Evolutionary conservation across 2,329 filamentous ascomycete genomes (phyloP).

Genomic region (Fusarium verticillioides): DNA sequence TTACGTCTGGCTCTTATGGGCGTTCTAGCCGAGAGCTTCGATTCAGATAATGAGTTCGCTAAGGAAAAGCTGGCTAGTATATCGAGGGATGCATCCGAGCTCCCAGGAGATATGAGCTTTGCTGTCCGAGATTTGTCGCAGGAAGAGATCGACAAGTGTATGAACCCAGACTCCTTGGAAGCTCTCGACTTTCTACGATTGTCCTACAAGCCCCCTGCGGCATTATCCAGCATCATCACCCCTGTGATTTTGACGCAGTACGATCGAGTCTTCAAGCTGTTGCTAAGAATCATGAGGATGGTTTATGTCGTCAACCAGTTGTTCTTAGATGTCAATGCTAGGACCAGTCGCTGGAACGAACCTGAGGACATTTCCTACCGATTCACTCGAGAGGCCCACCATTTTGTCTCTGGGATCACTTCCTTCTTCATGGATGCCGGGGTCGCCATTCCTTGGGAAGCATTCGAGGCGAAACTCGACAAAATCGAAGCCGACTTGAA

Average conservation of each 20-base stretch:
- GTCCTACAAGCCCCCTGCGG: constrained; percentile 80
- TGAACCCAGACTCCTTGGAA: constrained; percentile 83
- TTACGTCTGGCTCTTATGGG: constrained; percentile 90
- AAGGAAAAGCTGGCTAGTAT: constrained; percentile 44
- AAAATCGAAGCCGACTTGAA: constrained; percentile 69
- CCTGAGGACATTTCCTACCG: constrained; percentile 58
- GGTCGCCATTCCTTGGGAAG: constrained; percentile 77
- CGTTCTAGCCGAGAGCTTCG: constrained; percentile 80
- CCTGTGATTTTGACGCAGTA: constrained; percentile 78
- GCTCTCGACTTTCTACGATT: constrained; percentile 94
- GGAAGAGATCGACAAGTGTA: constrained; percentile 83
- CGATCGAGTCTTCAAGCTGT: constrained; percentile 83
- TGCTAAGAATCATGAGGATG: constrained; percentile 83
- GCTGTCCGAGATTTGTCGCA: constrained; percentile 82
- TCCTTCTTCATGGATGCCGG: constrained; percentile 85
- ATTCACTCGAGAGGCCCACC: constrained; percentile 81
- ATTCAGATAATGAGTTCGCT: constrained; percentile 39
- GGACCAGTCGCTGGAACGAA: constrained; percentile 49
- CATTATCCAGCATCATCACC: constrained; percentile 80
- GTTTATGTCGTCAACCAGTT: constrained; percentile 77
- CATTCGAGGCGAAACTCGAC: constrained; percentile 74
- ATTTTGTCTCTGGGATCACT: constrained; percentile 79
- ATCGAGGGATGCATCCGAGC: constrained; percentile 49
- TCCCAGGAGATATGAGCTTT: constrained; percentile 82
- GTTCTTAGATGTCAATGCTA: constrained; percentile 65